Percentiles rank a stretch among this genome's conserved stretches.
Evolutionary conservation across 164 flowering plant species (phyloP).

Genomic region (Magnolia officinalis): DNA sequence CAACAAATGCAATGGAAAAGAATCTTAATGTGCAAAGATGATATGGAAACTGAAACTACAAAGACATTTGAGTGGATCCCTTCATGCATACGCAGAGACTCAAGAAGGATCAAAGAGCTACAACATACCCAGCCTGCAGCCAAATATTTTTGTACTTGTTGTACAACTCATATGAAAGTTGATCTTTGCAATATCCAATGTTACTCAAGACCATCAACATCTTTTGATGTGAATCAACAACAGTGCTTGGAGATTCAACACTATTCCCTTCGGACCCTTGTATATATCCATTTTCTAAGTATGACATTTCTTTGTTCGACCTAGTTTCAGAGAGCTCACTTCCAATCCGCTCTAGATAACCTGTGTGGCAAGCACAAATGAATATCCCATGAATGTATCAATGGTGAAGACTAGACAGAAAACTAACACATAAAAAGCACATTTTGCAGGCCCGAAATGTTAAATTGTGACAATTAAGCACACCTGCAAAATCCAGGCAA

Average conservation of each 20-base stretch:
- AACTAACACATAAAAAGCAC: not conserved
- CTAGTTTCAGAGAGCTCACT: conserved; percentile 52
- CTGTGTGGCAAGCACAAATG: conserved; percentile 35
- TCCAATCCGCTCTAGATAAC: conserved; percentile 77
- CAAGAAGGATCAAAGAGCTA: not conserved
- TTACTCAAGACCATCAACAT: conserved; percentile 83
- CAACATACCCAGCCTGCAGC: conserved; percentile 60
- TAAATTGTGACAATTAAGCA: not conserved
- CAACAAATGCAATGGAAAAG: not conserved
- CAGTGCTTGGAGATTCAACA: conserved; percentile 57
- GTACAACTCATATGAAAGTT: conserved; percentile 74
- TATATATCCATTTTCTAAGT: conserved; percentile 59
- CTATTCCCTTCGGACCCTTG: conserved; percentile 42
- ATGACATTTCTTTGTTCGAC: conserved; percentile 41
- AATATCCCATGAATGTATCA: conserved; percentile 4
- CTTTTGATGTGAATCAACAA: conserved; percentile 64
- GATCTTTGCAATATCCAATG: conserved; percentile 94
- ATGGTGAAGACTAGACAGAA: not conserved
- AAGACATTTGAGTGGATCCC: not conserved
- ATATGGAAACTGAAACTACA: not conserved
- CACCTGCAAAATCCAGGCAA: conserved; percentile 93
- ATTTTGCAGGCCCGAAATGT: not conserved
- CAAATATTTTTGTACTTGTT: conserved; percentile 76
- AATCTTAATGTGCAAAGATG: not conserved
- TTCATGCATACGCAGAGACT: not conserved